phyloP scores from a whole-genome alignment of 2,329 filamentous ascomycete species.

The Penicillium sp. region DNA sequence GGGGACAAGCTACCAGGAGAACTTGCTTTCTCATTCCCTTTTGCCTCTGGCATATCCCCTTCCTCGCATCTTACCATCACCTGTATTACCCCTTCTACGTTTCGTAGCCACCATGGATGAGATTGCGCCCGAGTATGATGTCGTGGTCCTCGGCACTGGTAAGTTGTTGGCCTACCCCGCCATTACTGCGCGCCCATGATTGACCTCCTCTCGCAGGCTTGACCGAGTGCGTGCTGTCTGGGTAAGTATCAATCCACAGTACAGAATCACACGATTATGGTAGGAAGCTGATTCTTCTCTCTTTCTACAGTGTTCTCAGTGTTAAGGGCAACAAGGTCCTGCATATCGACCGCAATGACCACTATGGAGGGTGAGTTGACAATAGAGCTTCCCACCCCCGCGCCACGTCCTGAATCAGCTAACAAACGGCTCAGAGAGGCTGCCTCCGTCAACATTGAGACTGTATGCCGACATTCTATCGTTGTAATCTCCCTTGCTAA shows the following conservation, averaged over 20 bases:
- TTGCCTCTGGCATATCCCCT: constrained; percentile 12
- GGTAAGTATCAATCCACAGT: constrained; percentile 60
- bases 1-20: constrained; percentile 29
- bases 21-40: constrained; percentile 27
- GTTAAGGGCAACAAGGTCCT: constrained; percentile 99
- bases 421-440: constrained; percentile 68
- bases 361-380: constrained; percentile 86
- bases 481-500: constrained; percentile 35
- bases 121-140: constrained; percentile 97
- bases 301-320: constrained; percentile 74
- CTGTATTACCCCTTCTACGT: constrained; percentile 17
- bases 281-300: constrained; percentile 27
- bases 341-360: constrained; percentile 97
- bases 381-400: constrained; percentile 24
- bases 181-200: constrained; percentile 32
- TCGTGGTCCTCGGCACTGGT: constrained; percentile 98
- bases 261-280: constrained; percentile 22
- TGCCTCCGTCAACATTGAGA: constrained; percentile 94
- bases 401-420: constrained; percentile 32
- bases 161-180: constrained; percentile 50
- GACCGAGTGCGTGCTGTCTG: constrained; percentile 98
- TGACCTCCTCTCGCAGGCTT: constrained; percentile 64
- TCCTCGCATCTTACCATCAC: constrained; percentile 21
- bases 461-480: constrained; percentile 58
- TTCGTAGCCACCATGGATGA: constrained; percentile 76